These are phyloP conservation scores for Russula abietina DNA, from an alignment of 768 basidiomycete genomes.

Conservation along the genomic window DNA sequence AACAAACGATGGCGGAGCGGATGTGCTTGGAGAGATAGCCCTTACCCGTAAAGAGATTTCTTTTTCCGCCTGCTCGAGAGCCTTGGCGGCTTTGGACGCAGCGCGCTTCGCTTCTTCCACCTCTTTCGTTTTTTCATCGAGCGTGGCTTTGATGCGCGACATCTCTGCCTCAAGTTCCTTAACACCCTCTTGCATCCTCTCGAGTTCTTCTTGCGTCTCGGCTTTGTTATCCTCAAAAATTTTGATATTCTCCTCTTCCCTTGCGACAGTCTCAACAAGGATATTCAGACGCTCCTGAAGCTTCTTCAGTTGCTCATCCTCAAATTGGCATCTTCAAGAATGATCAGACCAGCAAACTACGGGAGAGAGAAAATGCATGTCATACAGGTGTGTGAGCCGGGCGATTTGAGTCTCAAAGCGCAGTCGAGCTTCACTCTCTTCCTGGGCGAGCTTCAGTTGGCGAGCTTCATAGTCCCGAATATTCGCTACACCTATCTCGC, in stretches of 20 bases:
- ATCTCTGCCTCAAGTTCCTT: conserved; percentile 56
- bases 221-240: conserved; percentile 51
- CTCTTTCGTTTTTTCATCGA: conserved; percentile 66
- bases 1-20: background rate
- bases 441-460: conserved; percentile 81
- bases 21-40: conserved; percentile 25
- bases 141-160: conserved; percentile 48
- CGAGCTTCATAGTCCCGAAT: conserved; percentile 94
- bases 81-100: conserved; percentile 62
- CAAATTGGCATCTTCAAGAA: conserved; percentile 65
- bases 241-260: conserved; percentile 49
- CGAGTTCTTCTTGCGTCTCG: conserved; percentile 54
- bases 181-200: conserved; percentile 49
- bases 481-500: conserved; percentile 65
- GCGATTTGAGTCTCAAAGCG: conserved; percentile 84
- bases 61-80: conserved; percentile 81
- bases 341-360: background rate
- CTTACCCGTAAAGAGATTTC: conserved; percentile 75
- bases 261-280: conserved; percentile 45
- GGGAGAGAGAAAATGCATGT: conserved; percentile 13
- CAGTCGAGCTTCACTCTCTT: conserved; percentile 77
- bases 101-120: conserved; percentile 75
- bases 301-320: conserved; percentile 63
- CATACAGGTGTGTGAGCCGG: conserved; percentile 78
- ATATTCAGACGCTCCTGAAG: conserved; percentile 57